Evolutionary conservation across 176 grass and related monocot genomes (phyloP).

Genomic region (Urochloa ruziziensis): DNA sequence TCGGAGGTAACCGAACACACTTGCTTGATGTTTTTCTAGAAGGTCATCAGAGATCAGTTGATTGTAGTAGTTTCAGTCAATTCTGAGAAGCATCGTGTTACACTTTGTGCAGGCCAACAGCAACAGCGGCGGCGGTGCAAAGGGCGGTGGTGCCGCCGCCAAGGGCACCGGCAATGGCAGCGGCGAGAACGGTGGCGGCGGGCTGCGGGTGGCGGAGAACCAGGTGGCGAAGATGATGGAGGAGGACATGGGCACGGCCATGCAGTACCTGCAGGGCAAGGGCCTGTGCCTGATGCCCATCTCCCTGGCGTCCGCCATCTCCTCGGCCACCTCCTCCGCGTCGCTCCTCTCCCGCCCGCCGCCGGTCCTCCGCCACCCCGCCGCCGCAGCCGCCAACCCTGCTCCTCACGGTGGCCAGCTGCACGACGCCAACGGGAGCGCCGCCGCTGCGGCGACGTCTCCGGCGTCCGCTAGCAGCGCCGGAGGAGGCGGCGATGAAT

Average conservation of each 20-base stretch:
- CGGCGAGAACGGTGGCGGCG: slow-evolving; percentile 22
- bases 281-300: slow-evolving; percentile 99
- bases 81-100: not conserved
- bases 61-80: not conserved
- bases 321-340: slow-evolving; percentile 61
- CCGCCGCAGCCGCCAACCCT: too few relatives aligned
- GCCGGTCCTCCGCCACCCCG: not conserved
- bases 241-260: slow-evolving; percentile 97
- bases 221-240: slow-evolving; percentile 98
- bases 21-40: too few relatives aligned
- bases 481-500: not conserved
- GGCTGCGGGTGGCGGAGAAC: slow-evolving; percentile 66
- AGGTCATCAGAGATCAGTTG: not conserved
- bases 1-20: slow-evolving; percentile 55
- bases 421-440: not conserved
- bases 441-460: not conserved
- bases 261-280: slow-evolving; percentile 98
- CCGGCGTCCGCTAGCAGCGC: not conserved
- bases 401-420: not conserved
- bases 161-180: not conserved
- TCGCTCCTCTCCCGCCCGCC: slow-evolving; percentile 50
- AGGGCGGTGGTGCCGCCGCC: not conserved
- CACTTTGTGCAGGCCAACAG: slow-evolving; percentile 34
- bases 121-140: not conserved
- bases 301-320: slow-evolving; percentile 94